phyloP scores from a whole-genome alignment of 805 yeast genomes.

The Sugiyamaella qingdaonensis region DNA sequence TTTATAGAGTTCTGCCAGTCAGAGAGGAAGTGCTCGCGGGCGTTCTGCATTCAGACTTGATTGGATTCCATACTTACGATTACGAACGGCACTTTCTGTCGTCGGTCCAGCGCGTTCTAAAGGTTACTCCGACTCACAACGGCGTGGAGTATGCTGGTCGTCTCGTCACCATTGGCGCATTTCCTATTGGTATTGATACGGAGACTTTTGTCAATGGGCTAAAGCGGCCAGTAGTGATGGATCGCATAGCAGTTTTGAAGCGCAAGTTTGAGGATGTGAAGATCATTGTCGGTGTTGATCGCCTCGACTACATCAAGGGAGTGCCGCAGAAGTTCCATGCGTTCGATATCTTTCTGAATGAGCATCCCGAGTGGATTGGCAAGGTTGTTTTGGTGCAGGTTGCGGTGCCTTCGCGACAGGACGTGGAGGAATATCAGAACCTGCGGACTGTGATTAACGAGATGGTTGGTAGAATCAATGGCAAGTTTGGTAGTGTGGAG shows the following conservation, averaged over 20 bases:
- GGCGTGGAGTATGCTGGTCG: slow-evolving; percentile 74
- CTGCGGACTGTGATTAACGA: slow-evolving; percentile 92
- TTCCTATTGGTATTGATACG: slow-evolving; percentile 98
- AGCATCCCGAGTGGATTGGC: slow-evolving; percentile 98
- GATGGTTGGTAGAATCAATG: slow-evolving; percentile 93
- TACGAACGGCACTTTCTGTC: slow-evolving; percentile 94
- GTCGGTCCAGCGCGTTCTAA: slow-evolving; percentile 77
- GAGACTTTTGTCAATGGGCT: slow-evolving; percentile 84
- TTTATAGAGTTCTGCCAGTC: slow-evolving; percentile 92
- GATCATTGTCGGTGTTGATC: slow-evolving; percentile 92
- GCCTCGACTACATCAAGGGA: slow-evolving; percentile 95
- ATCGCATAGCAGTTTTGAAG: slow-evolving; percentile 60
- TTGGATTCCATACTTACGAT: slow-evolving; percentile 99
- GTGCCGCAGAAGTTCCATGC: slow-evolving; percentile 97
- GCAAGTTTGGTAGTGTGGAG: slow-evolving; percentile 92
- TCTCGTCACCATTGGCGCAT: slow-evolving; percentile 85
- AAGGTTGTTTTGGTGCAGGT: slow-evolving; percentile 93
- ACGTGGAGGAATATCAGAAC: slow-evolving; percentile 95
- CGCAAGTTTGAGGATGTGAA: slow-evolving; percentile 71
- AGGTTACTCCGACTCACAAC: slow-evolving; percentile 81
- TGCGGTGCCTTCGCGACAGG: slow-evolving; percentile 97
- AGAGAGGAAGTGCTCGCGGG: slow-evolving; percentile 89
- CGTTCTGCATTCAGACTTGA: slow-evolving; percentile 85
- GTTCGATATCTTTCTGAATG: slow-evolving; percentile 83
- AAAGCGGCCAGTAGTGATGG: slow-evolving; percentile 54